Base-by-base conservation (phyloP, 2,329 filamentous ascomycete species). In the Ustulina deusta region DNA sequence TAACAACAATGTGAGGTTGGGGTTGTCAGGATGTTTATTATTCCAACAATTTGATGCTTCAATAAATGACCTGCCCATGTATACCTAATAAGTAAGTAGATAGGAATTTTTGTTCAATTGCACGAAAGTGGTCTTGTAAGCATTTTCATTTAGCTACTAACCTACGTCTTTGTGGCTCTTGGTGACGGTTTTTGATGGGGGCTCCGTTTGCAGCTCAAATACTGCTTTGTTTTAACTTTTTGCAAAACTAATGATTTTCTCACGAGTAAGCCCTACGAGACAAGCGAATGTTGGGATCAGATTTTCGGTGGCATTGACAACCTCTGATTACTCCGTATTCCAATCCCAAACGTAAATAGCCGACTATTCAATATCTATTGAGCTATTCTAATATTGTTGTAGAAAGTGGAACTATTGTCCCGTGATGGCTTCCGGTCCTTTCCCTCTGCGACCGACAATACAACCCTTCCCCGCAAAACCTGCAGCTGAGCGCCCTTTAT, bases 121-220 rank as follows among this genome's bases (percentile, higher is more conserved):
- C 38, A 42, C 38, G 6, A 42, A 17, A n/a, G 1, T 4, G 15
- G 38, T 4, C 6, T n/a, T n/a, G 1, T 7, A 42, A 42, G 38
- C 38, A 42, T 17, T n/a, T 42, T 6, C n/a, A 42, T n/a, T 49
- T 15, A 22, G 25, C 29, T 20, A n/a, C n/a, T n/a, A n/a, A n/a
- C n/a, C n/a, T n/a, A 13, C 25, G 48, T 42, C 58, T 66, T 69
- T 66, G 58, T 69, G 17, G 15, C 40, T 20, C 5, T 36, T 34
- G 22, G 20, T 17, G 25, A 46, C 15, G 13, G n/a, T 29, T 27
- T 20, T 42, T 27, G 27, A 51, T 56, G 22, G 20, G 17, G 15
- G 32, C 49, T 48, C 63, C 40, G 63, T 69, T 69, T 66, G 25
- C 63, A 20, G 59, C 55, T 27, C n/a, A 17, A 22, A 22, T 13